phyloP scores from a whole-genome alignment of 768 basidiomycete species.

The Auriscalpium microsporum region DNA sequence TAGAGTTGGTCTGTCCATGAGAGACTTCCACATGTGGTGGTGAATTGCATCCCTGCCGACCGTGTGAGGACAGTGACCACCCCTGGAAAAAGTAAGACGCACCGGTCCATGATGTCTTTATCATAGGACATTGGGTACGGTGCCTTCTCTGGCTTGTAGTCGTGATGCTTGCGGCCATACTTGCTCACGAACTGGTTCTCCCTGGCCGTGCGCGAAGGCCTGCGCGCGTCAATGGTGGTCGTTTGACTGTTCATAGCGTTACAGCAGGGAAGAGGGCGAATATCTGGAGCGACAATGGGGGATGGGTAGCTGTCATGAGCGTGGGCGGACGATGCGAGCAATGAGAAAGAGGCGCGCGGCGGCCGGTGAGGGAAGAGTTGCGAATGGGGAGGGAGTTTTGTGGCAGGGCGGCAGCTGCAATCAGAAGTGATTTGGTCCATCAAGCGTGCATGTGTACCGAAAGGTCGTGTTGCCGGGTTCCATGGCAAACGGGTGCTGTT shows the following conservation, averaged over 20 bases:
- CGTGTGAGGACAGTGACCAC: not conserved
- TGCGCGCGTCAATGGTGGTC: conserved; percentile 1
- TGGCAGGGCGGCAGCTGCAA: not conserved
- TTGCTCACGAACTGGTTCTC: conserved; percentile 53
- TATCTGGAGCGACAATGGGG: conserved; percentile 5
- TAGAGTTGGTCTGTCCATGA: conserved; percentile 12
- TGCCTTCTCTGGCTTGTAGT: conserved; percentile 65
- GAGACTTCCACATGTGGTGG: conserved; percentile 9
- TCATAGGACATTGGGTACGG: conserved; percentile 75
- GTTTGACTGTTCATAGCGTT: not conserved
- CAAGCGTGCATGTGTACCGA: too few species aligned
- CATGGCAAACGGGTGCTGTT: too few species aligned
- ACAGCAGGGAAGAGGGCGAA: not conserved
- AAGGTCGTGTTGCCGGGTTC: too few species aligned
- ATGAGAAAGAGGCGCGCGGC: not conserved
- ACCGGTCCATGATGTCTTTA: conserved; percentile 60
- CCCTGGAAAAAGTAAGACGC: conserved; percentile 20
- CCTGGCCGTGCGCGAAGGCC: conserved; percentile 27
- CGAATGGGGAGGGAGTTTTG: not conserved
- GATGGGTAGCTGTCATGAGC: not conserved
- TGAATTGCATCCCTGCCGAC: conserved; percentile 17
- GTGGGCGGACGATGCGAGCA: not conserved
- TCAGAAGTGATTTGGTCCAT: too few species aligned
- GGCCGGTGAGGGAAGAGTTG: not conserved
- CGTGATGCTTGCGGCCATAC: conserved; percentile 57